phyloP scores from a whole-genome alignment of 139 green algal species.

The Tetraselmis chui region DNA sequence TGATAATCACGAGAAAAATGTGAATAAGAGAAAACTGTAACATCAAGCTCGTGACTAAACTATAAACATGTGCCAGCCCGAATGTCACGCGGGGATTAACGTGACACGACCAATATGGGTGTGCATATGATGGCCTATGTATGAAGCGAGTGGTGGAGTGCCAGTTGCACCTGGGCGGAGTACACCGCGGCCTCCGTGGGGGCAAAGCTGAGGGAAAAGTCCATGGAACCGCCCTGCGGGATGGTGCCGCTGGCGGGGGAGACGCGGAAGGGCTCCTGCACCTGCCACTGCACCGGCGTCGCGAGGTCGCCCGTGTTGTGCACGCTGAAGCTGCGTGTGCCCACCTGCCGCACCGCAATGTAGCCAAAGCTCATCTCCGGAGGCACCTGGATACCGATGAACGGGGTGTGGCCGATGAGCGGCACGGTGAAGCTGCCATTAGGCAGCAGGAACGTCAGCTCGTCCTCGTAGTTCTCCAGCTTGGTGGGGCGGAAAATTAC shows the following conservation, averaged over 20 bases:
- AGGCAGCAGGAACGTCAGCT: slow-evolving; percentile 39
- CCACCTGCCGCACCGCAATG: slow-evolving; percentile 32
- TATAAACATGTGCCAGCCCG: no score
- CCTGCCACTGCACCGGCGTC: background rate
- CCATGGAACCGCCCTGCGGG: slow-evolving; percentile 22
- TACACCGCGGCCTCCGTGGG: slow-evolving; percentile 54
- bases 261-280: slow-evolving; percentile 51
- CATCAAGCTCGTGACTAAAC: no score
- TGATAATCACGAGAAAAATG: no score
- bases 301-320: slow-evolving; percentile 50
- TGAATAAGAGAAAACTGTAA: no score
- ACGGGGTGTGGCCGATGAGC: slow-evolving; percentile 35
- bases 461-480: slow-evolving; percentile 45
- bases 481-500: slow-evolving; percentile 53
- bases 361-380: slow-evolving; percentile 46
- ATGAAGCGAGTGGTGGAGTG: no score
- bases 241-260: slow-evolving; percentile 26
- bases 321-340: slow-evolving; percentile 19
- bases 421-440: slow-evolving; percentile 34
- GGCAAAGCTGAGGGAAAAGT: slow-evolving; percentile 39
- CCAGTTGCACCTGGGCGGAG: no score
- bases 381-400: slow-evolving; percentile 38
- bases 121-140: no score
- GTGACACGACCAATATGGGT: no score
- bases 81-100: no score